Evolutionary conservation across 306 rosid species (phyloP).

Genomic region (Inga laurina): DNA sequence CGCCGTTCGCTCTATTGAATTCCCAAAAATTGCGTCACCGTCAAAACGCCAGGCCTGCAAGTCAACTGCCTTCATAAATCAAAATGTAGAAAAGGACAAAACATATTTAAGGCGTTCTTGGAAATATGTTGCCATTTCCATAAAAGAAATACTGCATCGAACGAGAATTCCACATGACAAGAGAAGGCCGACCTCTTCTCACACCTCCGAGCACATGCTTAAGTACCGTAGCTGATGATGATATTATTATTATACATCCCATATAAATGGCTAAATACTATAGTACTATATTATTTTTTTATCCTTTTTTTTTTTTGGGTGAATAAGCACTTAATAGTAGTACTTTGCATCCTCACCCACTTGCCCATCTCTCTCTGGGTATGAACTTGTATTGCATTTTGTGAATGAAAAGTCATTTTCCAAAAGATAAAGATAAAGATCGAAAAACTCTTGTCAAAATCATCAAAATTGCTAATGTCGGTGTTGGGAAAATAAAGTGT

Average conservation of each 20-base stretch:
- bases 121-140: not conserved
- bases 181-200: not conserved
- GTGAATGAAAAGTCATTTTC: not conserved
- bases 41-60: not conserved
- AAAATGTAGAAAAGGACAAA: not conserved
- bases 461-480: not conserved
- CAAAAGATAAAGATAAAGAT: not conserved
- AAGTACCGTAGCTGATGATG: not conserved
- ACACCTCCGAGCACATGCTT: not conserved
- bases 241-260: not conserved
- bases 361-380: not conserved
- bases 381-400: not conserved
- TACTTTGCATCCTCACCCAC: not conserved
- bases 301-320: not conserved
- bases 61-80: not conserved
- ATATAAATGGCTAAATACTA: not conserved
- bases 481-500: constrained; percentile 24
- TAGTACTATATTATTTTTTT: not conserved
- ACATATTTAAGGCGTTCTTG: not conserved
- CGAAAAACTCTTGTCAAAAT: constrained; percentile 28
- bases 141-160: not conserved
- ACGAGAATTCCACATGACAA: not conserved
- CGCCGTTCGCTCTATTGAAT: not conserved
- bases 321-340: not conserved
- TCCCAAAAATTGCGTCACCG: not conserved